Conservation (phyloP, 2,329 filamentous ascomycete genomes). For the Erysiphe pulchra region DNA sequence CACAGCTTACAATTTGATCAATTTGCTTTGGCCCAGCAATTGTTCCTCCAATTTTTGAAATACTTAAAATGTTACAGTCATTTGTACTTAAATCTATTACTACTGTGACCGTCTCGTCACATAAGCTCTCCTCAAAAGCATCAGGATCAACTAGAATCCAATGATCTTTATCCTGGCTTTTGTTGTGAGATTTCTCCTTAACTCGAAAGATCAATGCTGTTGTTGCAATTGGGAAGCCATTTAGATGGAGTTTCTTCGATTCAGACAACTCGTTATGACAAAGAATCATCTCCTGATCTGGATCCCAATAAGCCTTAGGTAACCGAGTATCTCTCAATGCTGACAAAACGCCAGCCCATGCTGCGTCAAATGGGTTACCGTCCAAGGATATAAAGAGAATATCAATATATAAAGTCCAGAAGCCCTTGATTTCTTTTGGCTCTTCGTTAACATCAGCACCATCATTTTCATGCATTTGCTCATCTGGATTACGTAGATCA, state of each 20-base stretch:
- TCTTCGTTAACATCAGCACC: constrained; percentile 8
- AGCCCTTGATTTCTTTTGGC: constrained; percentile 40
- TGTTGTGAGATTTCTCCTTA: constrained; percentile 15
- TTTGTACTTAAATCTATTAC: constrained; percentile 36
- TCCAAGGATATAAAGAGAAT: constrained; percentile 85
- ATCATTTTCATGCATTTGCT: constrained; percentile 16
- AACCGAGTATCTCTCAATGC: constrained; percentile 56
- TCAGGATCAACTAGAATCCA: constrained; percentile 82
- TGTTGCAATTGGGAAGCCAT: constrained; percentile 45
- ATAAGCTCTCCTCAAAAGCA: constrained; percentile 65
- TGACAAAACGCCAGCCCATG: constrained; percentile 63
- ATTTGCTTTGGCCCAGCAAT: constrained; percentile 38
- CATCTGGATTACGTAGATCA: constrained; percentile 20
- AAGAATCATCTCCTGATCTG: constrained; percentile 52
- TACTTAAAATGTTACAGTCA: constrained; percentile 32
- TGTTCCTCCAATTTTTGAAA: constrained; percentile 68
- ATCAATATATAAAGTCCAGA: constrained; percentile 90
- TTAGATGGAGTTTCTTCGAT: constrained; percentile 29
- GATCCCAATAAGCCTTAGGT: constrained; percentile 60
- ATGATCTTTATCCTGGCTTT: constrained; percentile 22
- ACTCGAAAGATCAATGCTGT: constrained; percentile 59
- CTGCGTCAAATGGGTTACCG: constrained; percentile 75
- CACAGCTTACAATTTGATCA: constrained; percentile 29
- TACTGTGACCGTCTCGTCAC: constrained; percentile 58
- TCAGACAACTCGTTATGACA: constrained; percentile 37